Evolutionary conservation across 202 grass and related monocot species (phyloP).

Genomic region (Zoysia matrella): DNA sequence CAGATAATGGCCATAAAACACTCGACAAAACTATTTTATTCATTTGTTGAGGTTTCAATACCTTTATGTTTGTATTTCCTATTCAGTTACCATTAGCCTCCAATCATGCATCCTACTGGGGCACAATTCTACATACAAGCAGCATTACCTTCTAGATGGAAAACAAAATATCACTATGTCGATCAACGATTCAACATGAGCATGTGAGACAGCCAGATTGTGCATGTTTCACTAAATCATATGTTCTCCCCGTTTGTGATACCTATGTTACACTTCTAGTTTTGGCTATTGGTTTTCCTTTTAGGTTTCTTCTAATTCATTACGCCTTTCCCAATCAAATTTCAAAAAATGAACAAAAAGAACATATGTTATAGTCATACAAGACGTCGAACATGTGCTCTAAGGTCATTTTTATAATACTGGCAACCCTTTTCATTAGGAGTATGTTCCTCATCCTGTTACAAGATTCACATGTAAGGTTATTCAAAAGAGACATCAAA

Average conservation of each 20-base stretch:
- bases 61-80: neutral
- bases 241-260: too few species aligned
- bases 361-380: too few species aligned
- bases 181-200: neutral
- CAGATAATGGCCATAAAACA: conserved; percentile 1
- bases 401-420: neutral
- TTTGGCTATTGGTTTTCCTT: conserved; percentile 21
- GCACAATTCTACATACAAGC: neutral
- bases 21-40: neutral
- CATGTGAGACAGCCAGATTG: neutral
- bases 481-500: conserved; percentile 27
- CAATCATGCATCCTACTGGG: neutral
- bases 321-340: conserved; percentile 8
- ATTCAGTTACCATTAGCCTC: neutral
- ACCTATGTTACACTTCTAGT: neutral
- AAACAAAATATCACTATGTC: neutral
- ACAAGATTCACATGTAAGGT: conserved; percentile 12
- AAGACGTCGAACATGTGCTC: conserved; percentile 10
- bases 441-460: neutral
- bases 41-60: conserved; percentile 16
- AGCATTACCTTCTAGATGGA: conserved; percentile 12
- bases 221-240: neutral
- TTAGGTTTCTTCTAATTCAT: neutral
- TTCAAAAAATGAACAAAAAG: neutral
- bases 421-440: neutral